These are phyloP conservation scores for Chrysanthemum seticuspe DNA, from an alignment of 129 eudicot genomes.

Conservation along the genomic window DNA sequence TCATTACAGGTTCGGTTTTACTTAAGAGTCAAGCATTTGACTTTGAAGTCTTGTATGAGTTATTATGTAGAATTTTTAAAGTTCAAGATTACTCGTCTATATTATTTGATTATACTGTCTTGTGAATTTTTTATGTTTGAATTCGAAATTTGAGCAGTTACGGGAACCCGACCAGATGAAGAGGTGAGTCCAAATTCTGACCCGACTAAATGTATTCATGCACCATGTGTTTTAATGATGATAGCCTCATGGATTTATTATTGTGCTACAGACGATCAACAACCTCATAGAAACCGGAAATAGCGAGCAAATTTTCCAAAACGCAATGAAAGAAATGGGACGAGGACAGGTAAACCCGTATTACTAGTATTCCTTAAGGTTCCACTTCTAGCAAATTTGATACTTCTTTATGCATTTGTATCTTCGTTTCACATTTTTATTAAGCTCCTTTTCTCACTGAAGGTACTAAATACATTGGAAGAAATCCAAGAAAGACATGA, in stretches of 20 bases:
- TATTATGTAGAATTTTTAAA: background rate
- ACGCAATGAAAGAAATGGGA: slow-evolving; percentile 87
- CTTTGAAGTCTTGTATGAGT: slow-evolving; percentile 11
- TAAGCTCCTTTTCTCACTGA: background rate
- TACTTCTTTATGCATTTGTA: background rate
- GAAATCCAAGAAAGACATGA: slow-evolving; percentile 98
- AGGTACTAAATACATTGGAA: slow-evolving; percentile 80
- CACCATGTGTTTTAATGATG: background rate
- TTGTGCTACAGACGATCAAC: slow-evolving; percentile 69
- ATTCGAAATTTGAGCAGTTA: slow-evolving; percentile 46
- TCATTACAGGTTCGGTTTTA: slow-evolving; percentile 68
- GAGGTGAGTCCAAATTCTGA: slow-evolving; percentile 51
- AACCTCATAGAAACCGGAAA: slow-evolving; percentile 91
- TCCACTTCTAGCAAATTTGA: too few relatives aligned
- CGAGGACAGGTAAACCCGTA: slow-evolving; percentile 65
- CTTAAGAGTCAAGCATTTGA: slow-evolving; percentile 16
- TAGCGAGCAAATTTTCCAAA: slow-evolving; percentile 92
- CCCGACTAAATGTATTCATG: background rate
- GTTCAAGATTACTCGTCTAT: background rate
- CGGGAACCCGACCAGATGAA: slow-evolving; percentile 84
- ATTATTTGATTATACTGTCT: background rate
- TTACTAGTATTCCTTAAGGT: too few relatives aligned
- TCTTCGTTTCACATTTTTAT: background rate
- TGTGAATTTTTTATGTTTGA: background rate
- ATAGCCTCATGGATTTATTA: background rate